Evolutionary conservation across 1,139 yeast genomes (phyloP), one percentile per base, ranked within the genome.

Genomic region (Zygotorulaspora mrakii): DNA sequence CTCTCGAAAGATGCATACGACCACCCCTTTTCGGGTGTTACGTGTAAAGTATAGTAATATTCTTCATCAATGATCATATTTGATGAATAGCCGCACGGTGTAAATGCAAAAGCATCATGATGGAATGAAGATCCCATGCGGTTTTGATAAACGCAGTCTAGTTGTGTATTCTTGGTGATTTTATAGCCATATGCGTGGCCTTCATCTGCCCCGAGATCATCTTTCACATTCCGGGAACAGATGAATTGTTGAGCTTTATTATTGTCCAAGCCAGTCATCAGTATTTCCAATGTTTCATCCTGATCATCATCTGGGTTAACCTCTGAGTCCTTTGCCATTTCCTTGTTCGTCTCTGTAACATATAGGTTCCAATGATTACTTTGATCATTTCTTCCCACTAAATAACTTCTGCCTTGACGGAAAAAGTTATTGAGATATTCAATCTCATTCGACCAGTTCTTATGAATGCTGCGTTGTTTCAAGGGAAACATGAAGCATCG

Each of bases 1-100:
- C 96, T 80, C 62, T 91, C 97, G 65, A 89, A 91, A 11, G 95
- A 85, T 10, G 97, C 97, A 65, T 91, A 91, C 2, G 96, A 86
- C 87, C 95, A 91, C 21, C 91, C 95, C 13, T 71, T 64, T 62
- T 91, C 97, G 0, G 98, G 98, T 0, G 98, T 91, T 29, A 91
- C 85, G 62, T 91, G 98, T 47, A 89, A 71, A 12, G 97, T 91
- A 61, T 86, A 88, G 67, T 89, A 91, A 61, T 75, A 76, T 17
- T 76, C 75, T 14, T 70, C 74, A 40, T 76, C 68, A 37, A 84
- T 65, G 33, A 87, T 68, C 18, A 94, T 82, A 64, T 91, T 91
- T 36, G 96, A 85, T 2, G 96, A 86, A 60, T 79, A 91, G 11
- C 98, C 98, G 65, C 97, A 91, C 2, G 98, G 98, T n/a, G 85